Percentiles rank a stretch among this genome's conserved stretches.
phyloP scores from a whole-genome alignment of 192 early-diverging fungal species.

The Endogone sp. region DNA sequence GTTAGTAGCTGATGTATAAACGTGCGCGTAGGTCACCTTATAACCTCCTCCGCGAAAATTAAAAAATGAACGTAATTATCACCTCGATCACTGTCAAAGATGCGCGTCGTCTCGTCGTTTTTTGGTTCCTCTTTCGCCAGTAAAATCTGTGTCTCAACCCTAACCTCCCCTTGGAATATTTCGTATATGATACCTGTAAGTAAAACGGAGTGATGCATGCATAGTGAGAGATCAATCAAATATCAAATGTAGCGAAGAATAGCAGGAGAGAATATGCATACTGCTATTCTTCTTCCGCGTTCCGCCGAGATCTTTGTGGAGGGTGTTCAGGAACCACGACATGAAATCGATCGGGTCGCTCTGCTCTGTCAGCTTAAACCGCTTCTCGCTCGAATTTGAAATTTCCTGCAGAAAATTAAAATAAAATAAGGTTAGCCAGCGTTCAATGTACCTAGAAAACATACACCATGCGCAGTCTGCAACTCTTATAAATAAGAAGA shows the following conservation, averaged over 20 bases:
- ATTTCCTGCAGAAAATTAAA: constrained; percentile 55
- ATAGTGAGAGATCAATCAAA: neutral
- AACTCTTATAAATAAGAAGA: neutral
- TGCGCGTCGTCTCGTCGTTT: constrained; percentile 32
- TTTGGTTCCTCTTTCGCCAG: constrained; percentile 30
- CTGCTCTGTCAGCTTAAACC: constrained; percentile 76
- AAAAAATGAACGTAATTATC: constrained; percentile 13
- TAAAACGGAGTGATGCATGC: neutral
- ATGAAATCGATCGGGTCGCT: constrained; percentile 86
- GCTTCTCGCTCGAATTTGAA: constrained; percentile 70
- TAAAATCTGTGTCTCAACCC: constrained; percentile 65
- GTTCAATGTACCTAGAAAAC: too few species aligned
- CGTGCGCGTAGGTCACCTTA: too few species aligned
- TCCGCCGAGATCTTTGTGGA: constrained; percentile 86
- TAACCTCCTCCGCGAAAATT: too few species aligned
- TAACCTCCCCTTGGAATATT: constrained; percentile 84
- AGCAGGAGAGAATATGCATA: constrained; percentile 7
- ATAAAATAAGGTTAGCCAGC: neutral
- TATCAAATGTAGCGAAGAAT: constrained; percentile 5
- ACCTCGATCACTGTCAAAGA: constrained; percentile 40
- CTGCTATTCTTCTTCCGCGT: constrained; percentile 69
- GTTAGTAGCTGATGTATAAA: too few species aligned
- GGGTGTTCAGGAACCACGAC: constrained; percentile 87
- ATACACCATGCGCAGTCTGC: neutral
- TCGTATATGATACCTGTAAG: constrained; percentile 59